These are phyloP conservation scores for Staphylotrichum longicolle DNA, from an alignment of 495 filamentous ascomycete genomes.

Conservation along the genomic window DNA sequence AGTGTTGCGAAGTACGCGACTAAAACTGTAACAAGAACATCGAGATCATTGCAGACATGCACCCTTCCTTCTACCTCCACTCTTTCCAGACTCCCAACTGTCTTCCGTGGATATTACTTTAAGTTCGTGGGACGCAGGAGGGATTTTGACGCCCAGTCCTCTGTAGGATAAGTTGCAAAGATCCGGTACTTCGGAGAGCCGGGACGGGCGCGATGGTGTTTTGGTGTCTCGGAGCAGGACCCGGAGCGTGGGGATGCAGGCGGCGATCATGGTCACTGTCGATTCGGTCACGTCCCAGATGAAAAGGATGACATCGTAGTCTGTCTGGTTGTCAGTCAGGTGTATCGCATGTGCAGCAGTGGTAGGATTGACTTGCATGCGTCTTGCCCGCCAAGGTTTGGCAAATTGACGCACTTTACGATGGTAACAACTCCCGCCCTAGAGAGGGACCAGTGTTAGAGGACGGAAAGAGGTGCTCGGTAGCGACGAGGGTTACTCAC, in stretches of 20 bases:
- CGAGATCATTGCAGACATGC: too few relatives aligned
- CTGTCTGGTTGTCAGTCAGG: slow-evolving; percentile 13
- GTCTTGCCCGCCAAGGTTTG: slow-evolving; percentile 11
- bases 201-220: not conserved
- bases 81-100: too few relatives aligned
- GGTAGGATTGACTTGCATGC: slow-evolving; percentile 10
- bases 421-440: slow-evolving; percentile 9
- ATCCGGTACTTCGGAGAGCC: too few relatives aligned
- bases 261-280: slow-evolving; percentile 34
- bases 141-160: too few relatives aligned
- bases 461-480: too few relatives aligned
- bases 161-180: too few relatives aligned
- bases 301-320: slow-evolving; percentile 26
- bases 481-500: slow-evolving; percentile 12
- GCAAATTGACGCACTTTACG: slow-evolving; percentile 17
- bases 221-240: slow-evolving; percentile 17
- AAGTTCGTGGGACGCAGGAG: too few relatives aligned
- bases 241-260: slow-evolving; percentile 35
- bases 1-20: too few relatives aligned
- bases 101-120: too few relatives aligned
- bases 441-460: not conserved
- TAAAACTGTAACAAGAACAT: too few relatives aligned
- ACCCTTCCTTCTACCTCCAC: too few relatives aligned
- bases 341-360: not conserved
- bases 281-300: slow-evolving; percentile 33